A percentile compares a stretch with the other conserved stretches of the same genome.
Conservation (phyloP, 139 green algal species). For the Asterochloris sp. region DNA sequence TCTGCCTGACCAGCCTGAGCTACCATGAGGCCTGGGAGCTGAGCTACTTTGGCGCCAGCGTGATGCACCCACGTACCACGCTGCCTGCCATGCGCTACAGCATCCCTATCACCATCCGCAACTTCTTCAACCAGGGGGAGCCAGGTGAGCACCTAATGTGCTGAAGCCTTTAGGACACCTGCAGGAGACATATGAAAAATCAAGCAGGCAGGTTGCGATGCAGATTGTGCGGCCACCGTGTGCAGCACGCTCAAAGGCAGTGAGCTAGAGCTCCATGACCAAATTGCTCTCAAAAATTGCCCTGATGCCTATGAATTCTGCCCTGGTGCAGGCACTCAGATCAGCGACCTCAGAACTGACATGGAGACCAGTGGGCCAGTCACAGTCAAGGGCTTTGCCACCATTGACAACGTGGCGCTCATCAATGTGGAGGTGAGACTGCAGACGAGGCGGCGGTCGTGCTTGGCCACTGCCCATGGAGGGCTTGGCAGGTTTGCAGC, state of each 20-base stretch:
- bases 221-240: background rate
- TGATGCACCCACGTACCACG: constrained; percentile 96
- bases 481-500: background rate
- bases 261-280: too few species aligned
- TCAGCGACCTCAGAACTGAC: constrained; percentile 32
- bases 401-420: constrained; percentile 91
- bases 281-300: background rate
- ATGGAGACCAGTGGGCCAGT: constrained; percentile 3
- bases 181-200: too few species aligned
- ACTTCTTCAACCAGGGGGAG: constrained; percentile 91
- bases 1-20: constrained; percentile 64
- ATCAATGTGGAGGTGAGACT: constrained; percentile 87
- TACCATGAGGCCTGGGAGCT: constrained; percentile 99
- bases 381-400: constrained; percentile 95
- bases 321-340: constrained; percentile 33
- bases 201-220: too few species aligned
- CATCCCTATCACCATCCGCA: constrained; percentile 94
- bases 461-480: background rate
- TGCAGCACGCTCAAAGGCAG: background rate
- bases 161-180: too few species aligned
- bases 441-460: too few species aligned
- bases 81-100: constrained; percentile 91
- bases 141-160: constrained; percentile 36
- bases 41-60: constrained; percentile 97
- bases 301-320: background rate